These are phyloP conservation scores for Antitrichia curtipendula DNA, from an alignment of 225 moss, liverwort and hornwort genomes.

Conservation along the genomic window DNA sequence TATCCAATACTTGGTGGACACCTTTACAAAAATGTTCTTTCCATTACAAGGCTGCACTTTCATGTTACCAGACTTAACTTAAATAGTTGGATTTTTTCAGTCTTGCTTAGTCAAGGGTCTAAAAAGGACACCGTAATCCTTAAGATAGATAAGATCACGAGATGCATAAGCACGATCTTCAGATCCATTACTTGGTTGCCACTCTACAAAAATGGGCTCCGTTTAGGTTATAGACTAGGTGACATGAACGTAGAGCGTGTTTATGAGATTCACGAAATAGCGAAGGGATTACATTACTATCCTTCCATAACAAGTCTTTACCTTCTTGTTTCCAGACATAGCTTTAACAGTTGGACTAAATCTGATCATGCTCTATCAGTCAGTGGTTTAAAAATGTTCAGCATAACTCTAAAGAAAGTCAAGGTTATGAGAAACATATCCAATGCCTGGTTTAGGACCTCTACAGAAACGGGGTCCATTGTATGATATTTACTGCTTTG, in stretches of 20 bases:
- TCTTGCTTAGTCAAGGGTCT: background rate
- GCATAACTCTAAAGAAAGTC: background rate
- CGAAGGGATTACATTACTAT: background rate
- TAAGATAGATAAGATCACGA: background rate
- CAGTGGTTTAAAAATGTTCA: too few species aligned
- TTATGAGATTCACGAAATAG: background rate
- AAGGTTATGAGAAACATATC: background rate
- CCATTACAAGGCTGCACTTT: background rate
- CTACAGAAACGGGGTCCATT: background rate
- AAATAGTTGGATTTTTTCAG: background rate
- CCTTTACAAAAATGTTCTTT: background rate
- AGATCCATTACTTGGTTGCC: background rate
- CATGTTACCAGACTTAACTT: background rate
- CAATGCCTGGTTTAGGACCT: background rate
- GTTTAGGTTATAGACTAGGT: background rate
- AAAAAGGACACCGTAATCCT: background rate
- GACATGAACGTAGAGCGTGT: too few species aligned
- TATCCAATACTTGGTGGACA: background rate
- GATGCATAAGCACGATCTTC: background rate
- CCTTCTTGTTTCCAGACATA: background rate
- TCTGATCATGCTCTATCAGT: background rate
- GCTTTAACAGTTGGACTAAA: background rate
- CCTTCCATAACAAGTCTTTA: background rate
- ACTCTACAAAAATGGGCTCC: background rate
- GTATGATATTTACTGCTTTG: background rate